phyloP scores from a whole-genome alignment of 139 green algal genomes.

The Asterochloris erici region DNA sequence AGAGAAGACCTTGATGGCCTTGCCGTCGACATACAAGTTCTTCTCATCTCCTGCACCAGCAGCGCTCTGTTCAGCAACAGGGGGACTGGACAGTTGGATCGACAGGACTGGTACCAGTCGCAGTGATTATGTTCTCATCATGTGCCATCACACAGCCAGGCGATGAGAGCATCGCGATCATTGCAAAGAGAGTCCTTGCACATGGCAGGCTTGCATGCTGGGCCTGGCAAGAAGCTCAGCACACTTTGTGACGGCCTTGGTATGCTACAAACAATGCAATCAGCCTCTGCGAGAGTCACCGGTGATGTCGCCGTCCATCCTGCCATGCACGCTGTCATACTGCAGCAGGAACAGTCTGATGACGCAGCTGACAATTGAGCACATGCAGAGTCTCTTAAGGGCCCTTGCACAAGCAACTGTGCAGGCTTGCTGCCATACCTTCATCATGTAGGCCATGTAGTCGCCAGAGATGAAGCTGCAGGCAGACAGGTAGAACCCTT shows the following conservation, averaged over 20 bases:
- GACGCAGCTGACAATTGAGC: slow-evolving; percentile 44
- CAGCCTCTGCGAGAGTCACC: background rate
- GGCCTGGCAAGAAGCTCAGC: too few relatives aligned
- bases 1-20: slow-evolving; percentile 59
- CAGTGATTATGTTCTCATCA: background rate
- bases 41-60: slow-evolving; percentile 4
- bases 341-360: slow-evolving; percentile 22
- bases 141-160: background rate
- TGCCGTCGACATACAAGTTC: slow-evolving; percentile 65
- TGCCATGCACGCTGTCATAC: slow-evolving; percentile 88
- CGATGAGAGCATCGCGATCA: too few relatives aligned
- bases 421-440: background rate
- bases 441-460: slow-evolving; percentile 39
- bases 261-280: too few relatives aligned
- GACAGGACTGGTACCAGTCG: too few relatives aligned
- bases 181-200: too few relatives aligned
- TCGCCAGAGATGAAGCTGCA: slow-evolving; percentile 63
- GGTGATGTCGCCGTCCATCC: slow-evolving; percentile 49
- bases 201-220: too few relatives aligned
- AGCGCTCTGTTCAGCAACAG: too few relatives aligned
- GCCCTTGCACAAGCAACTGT: background rate
- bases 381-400: slow-evolving; percentile 62
- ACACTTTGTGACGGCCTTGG: too few relatives aligned
- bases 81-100: too few relatives aligned
- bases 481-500: too few relatives aligned